phyloP scores from a whole-genome alignment of 208 protist genomes.

The Porcisia hertigi region DNA sequence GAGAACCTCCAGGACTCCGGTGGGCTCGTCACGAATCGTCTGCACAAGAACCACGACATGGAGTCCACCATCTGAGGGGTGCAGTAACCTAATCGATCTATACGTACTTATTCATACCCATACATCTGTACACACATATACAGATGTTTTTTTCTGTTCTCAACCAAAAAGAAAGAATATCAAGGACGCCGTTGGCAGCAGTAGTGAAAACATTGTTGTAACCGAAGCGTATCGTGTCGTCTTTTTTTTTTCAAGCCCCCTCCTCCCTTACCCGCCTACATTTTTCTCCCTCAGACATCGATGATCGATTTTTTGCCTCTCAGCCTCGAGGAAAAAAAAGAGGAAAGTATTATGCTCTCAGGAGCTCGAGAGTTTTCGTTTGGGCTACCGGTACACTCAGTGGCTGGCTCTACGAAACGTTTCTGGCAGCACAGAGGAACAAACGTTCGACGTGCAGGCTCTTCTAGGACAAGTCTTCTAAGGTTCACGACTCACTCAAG shows the following conservation, averaged over 20 bases:
- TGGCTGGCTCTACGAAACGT: neutral
- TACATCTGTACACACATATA: neutral
- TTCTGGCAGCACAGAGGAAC: neutral
- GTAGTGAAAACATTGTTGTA: neutral
- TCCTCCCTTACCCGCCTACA: neutral
- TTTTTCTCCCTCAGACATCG: neutral
- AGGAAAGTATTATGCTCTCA: neutral
- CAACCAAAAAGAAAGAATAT: neutral
- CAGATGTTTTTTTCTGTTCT: neutral
- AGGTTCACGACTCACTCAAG: neutral
- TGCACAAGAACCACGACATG: conserved; percentile 38
- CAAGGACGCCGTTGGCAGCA: neutral
- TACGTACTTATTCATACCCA: neutral
- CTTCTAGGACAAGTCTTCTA: neutral
- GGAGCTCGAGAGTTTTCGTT: neutral
- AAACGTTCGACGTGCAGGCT: neutral
- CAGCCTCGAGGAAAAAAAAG: neutral
- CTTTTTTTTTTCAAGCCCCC: neutral
- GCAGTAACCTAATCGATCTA: neutral
- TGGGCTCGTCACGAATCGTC: conserved; percentile 32
- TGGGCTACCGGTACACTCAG: neutral
- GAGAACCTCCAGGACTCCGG: conserved; percentile 47
- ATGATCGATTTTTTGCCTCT: neutral
- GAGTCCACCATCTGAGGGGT: conserved; percentile 26
- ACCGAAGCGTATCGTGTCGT: neutral